Evolutionary conservation across 495 filamentous ascomycete species (phyloP).

Genomic region (Hypomontagnella submonticulosa): DNA sequence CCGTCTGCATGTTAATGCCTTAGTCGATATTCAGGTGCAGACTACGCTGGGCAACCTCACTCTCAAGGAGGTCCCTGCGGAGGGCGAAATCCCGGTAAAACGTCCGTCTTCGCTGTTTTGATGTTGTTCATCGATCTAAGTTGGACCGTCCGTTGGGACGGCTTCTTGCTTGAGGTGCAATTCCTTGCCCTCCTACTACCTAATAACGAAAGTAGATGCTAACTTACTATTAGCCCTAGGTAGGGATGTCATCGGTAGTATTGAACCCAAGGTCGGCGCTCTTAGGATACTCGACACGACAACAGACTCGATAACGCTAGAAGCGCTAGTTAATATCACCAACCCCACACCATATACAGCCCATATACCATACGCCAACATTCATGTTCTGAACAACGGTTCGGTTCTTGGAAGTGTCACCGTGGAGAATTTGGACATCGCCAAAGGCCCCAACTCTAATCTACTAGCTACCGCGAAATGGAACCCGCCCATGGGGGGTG

Average conservation of each 20-base stretch:
- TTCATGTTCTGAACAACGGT: constrained; percentile 77
- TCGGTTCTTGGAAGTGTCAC: constrained; percentile 79
- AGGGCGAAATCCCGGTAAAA: constrained; percentile 88
- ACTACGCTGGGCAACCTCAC: constrained; percentile 82
- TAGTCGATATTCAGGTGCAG: constrained; percentile 81
- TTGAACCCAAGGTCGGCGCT: constrained; percentile 70
- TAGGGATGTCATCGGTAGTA: constrained; percentile 53
- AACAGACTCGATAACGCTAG: constrained; percentile 71
- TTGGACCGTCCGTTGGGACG: constrained; percentile 33
- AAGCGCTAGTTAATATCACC: constrained; percentile 78
- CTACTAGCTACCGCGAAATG: constrained; percentile 75
- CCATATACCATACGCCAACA: constrained; percentile 78
- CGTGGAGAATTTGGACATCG: constrained; percentile 67
- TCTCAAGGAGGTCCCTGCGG: constrained; percentile 82
- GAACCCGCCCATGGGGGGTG: constrained; percentile 75
- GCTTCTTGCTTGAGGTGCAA: constrained; percentile 32
- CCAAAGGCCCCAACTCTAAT: constrained; percentile 76
- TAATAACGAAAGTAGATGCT: constrained; percentile 29
- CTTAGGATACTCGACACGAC: constrained; percentile 77
- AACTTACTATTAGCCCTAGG: constrained; percentile 52
- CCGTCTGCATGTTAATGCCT: constrained; percentile 76
- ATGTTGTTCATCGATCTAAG: constrained; percentile 61
- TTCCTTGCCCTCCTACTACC: constrained; percentile 31
- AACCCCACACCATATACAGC: constrained; percentile 91
- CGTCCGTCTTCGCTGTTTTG: constrained; percentile 69